Evolutionary conservation across 2,329 filamentous ascomycete species (phyloP).

Genomic region (Cytospora mali): DNA sequence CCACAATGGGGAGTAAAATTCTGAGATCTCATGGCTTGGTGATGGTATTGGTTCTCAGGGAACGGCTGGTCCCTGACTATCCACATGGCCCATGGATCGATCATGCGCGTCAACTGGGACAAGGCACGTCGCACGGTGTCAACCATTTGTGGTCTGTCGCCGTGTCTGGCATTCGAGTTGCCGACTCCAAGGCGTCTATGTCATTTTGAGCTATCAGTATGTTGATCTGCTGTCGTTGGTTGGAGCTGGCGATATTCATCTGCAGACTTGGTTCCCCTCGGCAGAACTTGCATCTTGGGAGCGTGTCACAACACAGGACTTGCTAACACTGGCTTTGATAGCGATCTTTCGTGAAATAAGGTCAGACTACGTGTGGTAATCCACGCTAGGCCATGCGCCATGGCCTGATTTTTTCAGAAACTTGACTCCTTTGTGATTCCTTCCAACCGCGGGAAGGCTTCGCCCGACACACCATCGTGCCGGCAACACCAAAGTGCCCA

Average conservation of each 20-base stretch:
- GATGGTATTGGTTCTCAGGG: background rate
- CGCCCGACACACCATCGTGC: background rate
- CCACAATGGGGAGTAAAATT: background rate
- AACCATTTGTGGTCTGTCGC: background rate
- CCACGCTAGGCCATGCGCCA: background rate
- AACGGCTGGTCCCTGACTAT: background rate
- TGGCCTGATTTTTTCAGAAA: background rate
- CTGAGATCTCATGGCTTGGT: background rate
- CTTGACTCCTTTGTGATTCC: background rate
- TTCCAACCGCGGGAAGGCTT: background rate
- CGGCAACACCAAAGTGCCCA: background rate
- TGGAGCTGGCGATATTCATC: no score
- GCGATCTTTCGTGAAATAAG: background rate
- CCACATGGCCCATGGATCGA: slow-evolving; percentile 5
- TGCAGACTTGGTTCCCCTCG: background rate
- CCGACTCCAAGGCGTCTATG: background rate
- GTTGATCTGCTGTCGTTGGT: no score
- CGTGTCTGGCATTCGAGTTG: background rate
- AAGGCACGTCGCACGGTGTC: background rate
- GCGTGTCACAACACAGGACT: background rate
- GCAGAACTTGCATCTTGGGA: background rate
- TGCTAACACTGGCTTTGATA: background rate
- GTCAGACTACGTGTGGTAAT: background rate
- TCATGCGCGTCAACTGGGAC: background rate
- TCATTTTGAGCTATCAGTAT: background rate